A percentile compares a stretch with the other conserved stretches of the same genome.
Evolutionary conservation across 192 early-diverging fungal genomes (phyloP).

Genomic region (Spinellus fusiger): DNA sequence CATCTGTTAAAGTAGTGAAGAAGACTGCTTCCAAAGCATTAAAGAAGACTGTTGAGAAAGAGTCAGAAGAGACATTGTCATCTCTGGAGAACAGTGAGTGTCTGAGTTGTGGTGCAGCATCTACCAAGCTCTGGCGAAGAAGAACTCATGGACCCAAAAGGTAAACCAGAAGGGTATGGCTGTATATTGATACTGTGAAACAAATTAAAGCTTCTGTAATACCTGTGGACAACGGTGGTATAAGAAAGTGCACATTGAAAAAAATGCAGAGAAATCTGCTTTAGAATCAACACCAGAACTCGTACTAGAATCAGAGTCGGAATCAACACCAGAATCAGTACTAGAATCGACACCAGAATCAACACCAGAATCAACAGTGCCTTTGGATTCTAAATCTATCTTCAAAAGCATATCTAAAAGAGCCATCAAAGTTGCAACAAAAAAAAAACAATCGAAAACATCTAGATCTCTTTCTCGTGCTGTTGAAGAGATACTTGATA

Average conservation of each 20-base stretch:
- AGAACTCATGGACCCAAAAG: conserved; percentile 15
- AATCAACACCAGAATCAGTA: too few relatives aligned
- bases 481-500: too few relatives aligned
- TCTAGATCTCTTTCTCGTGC: too few relatives aligned
- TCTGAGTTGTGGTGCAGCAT: conserved; percentile 1
- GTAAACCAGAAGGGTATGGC: conserved; percentile 5
- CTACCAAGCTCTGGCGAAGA: conserved; percentile 12
- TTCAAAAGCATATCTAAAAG: too few relatives aligned
- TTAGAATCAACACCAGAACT: too few relatives aligned
- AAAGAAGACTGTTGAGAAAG: not conserved
- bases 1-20: too few relatives aligned
- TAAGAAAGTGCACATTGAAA: not conserved
- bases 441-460: not conserved
- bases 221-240: conserved; percentile 27
- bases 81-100: not conserved
- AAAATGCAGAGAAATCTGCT: not conserved
- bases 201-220: conserved; percentile 29
- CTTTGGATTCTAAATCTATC: too few relatives aligned
- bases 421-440: too few relatives aligned
- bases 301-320: too few relatives aligned
- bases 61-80: not conserved
- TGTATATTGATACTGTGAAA: not conserved
- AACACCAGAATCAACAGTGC: too few relatives aligned
- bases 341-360: too few relatives aligned
- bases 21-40: too few relatives aligned